Percentiles rank a stretch among this genome's conserved stretches.
phyloP scores from a whole-genome alignment of 2,329 filamentous ascomycete genomes.

The Erysiphe neolycopersici region DNA sequence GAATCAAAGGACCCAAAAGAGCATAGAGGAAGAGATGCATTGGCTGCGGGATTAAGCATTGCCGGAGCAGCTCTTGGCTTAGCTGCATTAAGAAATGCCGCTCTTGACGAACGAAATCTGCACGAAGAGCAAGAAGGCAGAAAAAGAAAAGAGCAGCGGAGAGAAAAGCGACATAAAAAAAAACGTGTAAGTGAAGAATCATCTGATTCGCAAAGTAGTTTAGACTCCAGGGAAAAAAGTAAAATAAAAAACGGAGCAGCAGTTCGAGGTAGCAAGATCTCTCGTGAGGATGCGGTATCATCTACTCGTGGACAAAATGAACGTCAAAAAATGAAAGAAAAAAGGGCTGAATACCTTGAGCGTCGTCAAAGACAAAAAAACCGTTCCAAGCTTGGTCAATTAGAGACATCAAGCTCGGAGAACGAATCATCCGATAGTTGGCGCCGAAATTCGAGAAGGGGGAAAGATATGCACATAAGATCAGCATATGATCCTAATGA shows the following conservation, averaged over 20 bases:
- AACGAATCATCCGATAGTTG: conserved; percentile 4
- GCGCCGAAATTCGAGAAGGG: conserved; percentile 2
- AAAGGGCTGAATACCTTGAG: conserved; percentile 8
- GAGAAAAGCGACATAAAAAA: conserved; percentile 9
- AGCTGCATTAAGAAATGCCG: conserved; percentile 10
- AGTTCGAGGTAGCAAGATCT: neutral
- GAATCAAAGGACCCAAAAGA: conserved; percentile 4
- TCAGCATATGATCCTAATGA: conserved; percentile 13
- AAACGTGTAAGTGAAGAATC: conserved; percentile 8
- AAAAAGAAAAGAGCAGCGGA: conserved; percentile 7
- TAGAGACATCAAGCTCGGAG: conserved; percentile 9
- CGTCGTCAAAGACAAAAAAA: conserved; percentile 22
- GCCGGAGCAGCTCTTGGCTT: conserved; percentile 13
- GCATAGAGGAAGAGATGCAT: conserved; percentile 9
- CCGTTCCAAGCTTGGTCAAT: conserved; percentile 4
- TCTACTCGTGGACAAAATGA: neutral
- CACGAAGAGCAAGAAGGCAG: conserved; percentile 9
- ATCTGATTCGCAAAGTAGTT: conserved; percentile 3
- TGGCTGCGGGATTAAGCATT: conserved; percentile 12
- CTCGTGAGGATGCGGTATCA: conserved; percentile 1
- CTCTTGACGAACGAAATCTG: conserved; percentile 7
- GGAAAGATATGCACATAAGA: conserved; percentile 2
- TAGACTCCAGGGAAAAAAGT: conserved; percentile 7
- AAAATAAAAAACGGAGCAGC: conserved; percentile 6
- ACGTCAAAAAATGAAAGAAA: neutral